phyloP scores from a whole-genome alignment of 352 stramenopile species.

The Pythium coloratum region DNA sequence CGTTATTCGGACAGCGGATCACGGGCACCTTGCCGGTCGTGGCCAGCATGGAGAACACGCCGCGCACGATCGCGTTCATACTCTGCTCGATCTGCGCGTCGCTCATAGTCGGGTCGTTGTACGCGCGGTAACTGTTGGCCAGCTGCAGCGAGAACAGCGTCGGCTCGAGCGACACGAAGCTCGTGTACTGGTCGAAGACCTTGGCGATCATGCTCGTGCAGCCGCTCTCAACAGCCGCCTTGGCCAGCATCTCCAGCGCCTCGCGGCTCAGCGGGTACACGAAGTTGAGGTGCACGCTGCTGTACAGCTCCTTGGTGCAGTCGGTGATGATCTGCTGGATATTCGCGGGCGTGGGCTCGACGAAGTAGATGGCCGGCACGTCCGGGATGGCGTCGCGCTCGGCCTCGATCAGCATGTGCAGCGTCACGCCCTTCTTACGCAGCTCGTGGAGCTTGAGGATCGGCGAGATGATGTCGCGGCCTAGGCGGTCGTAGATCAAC shows the following conservation, averaged over 20 bases:
- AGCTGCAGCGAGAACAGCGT: constrained; percentile 95
- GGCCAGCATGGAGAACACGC: constrained; percentile 93
- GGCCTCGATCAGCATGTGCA: constrained; percentile 95
- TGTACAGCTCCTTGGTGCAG: constrained; percentile 93
- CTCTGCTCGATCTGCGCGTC: constrained; percentile 82
- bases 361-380: constrained; percentile 98
- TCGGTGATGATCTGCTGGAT: constrained; percentile 94
- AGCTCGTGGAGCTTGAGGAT: constrained; percentile 97
- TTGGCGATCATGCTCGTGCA: constrained; percentile 92
- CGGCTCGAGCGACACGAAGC: constrained; percentile 96
- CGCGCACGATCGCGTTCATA: constrained; percentile 67
- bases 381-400: constrained; percentile 96
- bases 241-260: constrained; percentile 87
- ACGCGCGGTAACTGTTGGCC: constrained; percentile 90
- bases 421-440: constrained; percentile 94
- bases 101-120: constrained; percentile 88
- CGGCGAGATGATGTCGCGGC: constrained; percentile 97
- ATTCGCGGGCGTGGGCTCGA: constrained; percentile 94
- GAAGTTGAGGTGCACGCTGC: constrained; percentile 94
- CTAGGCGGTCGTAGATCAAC: constrained; percentile 96
- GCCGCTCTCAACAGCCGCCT: constrained; percentile 66
- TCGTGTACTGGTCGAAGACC: constrained; percentile 97
- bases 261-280: constrained; percentile 85
- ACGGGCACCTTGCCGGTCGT: constrained; percentile 93
- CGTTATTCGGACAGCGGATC: constrained; percentile 92